Base-by-base conservation (phyloP, 352 stramenopile genomes). In the Phytophthora colocasiae region DNA sequence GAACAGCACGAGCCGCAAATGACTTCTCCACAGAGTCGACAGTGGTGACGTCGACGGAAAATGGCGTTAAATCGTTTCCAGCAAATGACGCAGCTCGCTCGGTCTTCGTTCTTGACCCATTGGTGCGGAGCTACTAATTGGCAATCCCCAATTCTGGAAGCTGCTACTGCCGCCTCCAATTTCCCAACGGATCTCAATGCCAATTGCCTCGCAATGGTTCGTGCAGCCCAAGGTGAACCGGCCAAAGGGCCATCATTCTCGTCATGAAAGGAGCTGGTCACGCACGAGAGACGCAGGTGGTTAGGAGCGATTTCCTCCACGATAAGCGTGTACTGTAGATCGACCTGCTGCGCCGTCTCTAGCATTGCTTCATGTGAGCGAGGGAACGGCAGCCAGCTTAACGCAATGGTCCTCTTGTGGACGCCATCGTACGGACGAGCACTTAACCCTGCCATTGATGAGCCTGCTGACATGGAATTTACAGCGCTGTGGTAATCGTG, bases 51-150 rank as follows among this genome's bases (percentile, higher is more conserved):
- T 2, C 83, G 70, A 0, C 81, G 78, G 29, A 82, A 85, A 29
- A 90, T 46, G 43, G 75, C 57, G 48, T 88, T 80, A 48, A 91
- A 91, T 1, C 64, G 58, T 63, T 91, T 90, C 78, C 79, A 86
- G 63, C 83, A 91, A 29, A 89, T 80, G 22, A 90, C 78, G 48
- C 83, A 91, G 22, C 62, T 49, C 12, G 57, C 44, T 14, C 83
- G 80, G 15, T 89, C 81, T 36, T 90, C 69, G 53, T 91, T 88
- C 44, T 81, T 79, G 6, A 91, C 73, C 83, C 83, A 91, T 45
- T 89, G 67, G 32, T 88, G 73, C 10, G 66, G 82, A 4, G 70
- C 59, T 3, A 87, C 56, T 8, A 89, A 49, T 51, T 74, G 67
- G 19, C 75, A 81, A 27, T 69, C 59, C 9, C 80, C 81, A 36